Conservation (phyloP, 2,329 filamentous ascomycete genomes). For the Trichoderma semiorbis region DNA sequence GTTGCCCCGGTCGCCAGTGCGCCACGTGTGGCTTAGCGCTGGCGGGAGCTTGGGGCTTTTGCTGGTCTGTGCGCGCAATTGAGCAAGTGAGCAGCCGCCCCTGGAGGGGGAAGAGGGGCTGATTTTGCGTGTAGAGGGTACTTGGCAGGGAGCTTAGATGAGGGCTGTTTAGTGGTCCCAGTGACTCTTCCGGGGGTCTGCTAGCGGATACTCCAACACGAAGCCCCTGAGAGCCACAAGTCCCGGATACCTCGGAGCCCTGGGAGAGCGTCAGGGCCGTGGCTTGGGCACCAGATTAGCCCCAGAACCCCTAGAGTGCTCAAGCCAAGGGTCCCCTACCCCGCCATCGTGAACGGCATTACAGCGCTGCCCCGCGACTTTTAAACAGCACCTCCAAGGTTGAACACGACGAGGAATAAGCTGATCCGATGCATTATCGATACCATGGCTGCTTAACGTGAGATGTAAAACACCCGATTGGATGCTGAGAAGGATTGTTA, state of each 20-base stretch:
- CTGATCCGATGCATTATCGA: neutral
- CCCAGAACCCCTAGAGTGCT: neutral
- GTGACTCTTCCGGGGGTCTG: neutral
- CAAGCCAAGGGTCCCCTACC: constrained; percentile 31
- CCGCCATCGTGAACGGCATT: constrained; percentile 8
- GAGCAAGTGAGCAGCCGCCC: neutral
- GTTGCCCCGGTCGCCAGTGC: constrained; percentile 16
- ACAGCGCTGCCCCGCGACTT: constrained; percentile 8
- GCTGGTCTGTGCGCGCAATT: neutral
- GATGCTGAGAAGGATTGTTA: neutral
- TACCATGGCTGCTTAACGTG: neutral
- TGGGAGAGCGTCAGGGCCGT: neutral
- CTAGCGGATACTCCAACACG: neutral
- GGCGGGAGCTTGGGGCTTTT: neutral
- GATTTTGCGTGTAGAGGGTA: neutral
- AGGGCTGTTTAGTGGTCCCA: neutral
- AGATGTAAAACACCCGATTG: neutral
- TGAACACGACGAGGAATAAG: neutral
- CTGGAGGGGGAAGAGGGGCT: neutral
- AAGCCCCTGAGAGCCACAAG: constrained; percentile 5
- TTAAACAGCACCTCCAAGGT: neutral
- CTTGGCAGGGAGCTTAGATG: neutral
- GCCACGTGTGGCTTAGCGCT: constrained; percentile 16
- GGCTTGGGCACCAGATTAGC: neutral
- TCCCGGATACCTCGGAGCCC: neutral